These are phyloP conservation scores for Aspergillus quadricinctus DNA, from an alignment of 2,329 filamentous ascomycete genomes.

Conservation along the genomic window DNA sequence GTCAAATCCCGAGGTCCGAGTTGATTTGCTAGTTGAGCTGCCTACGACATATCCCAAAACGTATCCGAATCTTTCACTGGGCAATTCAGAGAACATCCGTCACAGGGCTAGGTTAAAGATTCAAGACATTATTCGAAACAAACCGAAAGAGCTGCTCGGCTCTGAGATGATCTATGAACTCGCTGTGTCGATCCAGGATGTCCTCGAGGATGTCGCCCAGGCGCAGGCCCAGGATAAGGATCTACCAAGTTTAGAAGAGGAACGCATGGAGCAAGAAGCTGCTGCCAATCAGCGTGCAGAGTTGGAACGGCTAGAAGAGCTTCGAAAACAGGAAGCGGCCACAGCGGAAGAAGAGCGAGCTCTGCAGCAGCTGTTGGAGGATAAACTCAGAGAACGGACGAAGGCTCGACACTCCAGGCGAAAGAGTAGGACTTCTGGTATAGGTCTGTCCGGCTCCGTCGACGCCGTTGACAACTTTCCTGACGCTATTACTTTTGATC, in stretches of 20 bases:
- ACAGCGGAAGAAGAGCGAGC: constrained; percentile 39
- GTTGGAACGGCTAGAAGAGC: constrained; percentile 47
- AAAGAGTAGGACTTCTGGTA: constrained; percentile 34
- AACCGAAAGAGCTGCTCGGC: constrained; percentile 61
- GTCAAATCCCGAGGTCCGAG: constrained; percentile 65
- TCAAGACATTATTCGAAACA: constrained; percentile 62
- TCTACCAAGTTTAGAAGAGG: constrained; percentile 82
- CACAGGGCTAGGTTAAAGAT: constrained; percentile 69
- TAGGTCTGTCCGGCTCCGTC: constrained; percentile 25
- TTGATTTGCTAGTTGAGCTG: constrained; percentile 72
- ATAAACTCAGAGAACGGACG: constrained; percentile 37
- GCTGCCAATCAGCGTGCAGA: constrained; percentile 56
- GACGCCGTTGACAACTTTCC: constrained; percentile 32
- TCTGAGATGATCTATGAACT: constrained; percentile 64
- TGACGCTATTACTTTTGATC: constrained; percentile 40
- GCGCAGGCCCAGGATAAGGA: constrained; percentile 70
- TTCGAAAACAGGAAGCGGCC: constrained; percentile 39
- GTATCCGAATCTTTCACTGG: constrained; percentile 66
- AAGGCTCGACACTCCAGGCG: constrained; percentile 35
- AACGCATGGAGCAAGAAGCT: constrained; percentile 78
- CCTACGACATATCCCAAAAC: constrained; percentile 91
- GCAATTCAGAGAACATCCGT: constrained; percentile 60
- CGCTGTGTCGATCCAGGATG: constrained; percentile 57
- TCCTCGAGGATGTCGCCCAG: constrained; percentile 81
- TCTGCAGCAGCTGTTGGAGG: constrained; percentile 35